A percentile compares a stretch with the other conserved stretches of the same genome.
phyloP scores from a whole-genome alignment of 1,284 basidiomycete species.

The Marasmius oreades region DNA sequence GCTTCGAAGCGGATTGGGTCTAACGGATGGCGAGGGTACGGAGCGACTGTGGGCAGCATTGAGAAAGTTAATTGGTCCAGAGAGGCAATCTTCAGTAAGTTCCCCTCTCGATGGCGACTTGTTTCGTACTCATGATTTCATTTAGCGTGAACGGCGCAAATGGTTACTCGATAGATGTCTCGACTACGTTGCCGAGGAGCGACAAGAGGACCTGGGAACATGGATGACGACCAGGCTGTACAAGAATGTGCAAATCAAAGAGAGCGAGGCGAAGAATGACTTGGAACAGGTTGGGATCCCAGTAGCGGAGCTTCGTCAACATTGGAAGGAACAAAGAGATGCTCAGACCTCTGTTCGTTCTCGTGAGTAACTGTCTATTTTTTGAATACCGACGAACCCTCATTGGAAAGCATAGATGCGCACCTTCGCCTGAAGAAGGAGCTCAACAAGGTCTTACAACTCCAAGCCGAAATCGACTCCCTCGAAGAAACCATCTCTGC shows the following conservation, averaged over 20 bases:
- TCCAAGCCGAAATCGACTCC: not conserved
- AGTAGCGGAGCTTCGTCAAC: not conserved
- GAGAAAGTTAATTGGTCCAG: not conserved
- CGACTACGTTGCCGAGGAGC: not conserved
- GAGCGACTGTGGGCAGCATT: not conserved
- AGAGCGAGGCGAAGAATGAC: not conserved
- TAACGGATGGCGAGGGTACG: not conserved
- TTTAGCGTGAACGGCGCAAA: not conserved
- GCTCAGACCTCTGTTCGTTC: not conserved
- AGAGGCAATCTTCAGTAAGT: not conserved
- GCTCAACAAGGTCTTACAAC: not conserved
- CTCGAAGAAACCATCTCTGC: not conserved
- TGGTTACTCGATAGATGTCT: not conserved
- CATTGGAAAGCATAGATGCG: not conserved
- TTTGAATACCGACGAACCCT: not conserved
- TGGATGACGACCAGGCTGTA: not conserved
- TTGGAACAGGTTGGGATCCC: not conserved
- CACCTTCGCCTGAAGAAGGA: not conserved
- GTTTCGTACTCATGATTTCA: not conserved
- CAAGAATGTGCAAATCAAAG: not conserved
- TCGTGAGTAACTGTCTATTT: not conserved
- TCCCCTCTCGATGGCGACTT: not conserved
- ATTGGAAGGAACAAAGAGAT: not conserved
- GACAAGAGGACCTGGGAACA: not conserved
- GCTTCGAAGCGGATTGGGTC: not conserved